Evolutionary conservation across 495 filamentous ascomycete species (phyloP).

Genomic region (Daldinia decipiens): DNA sequence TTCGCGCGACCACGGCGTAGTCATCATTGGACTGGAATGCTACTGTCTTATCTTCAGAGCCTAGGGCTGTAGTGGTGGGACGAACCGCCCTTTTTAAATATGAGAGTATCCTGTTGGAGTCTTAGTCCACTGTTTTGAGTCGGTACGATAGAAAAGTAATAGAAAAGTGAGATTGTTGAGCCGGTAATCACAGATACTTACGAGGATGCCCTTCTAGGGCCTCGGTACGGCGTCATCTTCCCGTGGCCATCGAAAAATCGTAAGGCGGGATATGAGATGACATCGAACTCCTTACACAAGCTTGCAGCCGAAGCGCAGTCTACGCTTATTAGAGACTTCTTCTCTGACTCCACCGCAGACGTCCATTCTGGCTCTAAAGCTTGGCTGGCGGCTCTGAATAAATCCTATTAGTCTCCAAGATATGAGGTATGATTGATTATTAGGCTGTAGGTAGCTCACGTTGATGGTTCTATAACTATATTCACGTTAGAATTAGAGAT

Average conservation of each 20-base stretch:
- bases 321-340: constrained; percentile 50
- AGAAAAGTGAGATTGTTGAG: not conserved
- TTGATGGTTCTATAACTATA: constrained; percentile 46
- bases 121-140: constrained; percentile 9
- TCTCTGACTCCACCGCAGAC: constrained; percentile 41
- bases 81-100: constrained; percentile 54
- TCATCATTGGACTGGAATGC: constrained; percentile 54
- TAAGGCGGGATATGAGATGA: constrained; percentile 61
- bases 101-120: constrained; percentile 48
- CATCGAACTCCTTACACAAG: constrained; percentile 52
- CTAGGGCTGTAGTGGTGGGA: constrained; percentile 49
- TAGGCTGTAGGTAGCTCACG: constrained; percentile 31
- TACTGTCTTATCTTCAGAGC: constrained; percentile 38
- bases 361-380: constrained; percentile 55
- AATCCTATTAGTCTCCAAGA: constrained; percentile 3
- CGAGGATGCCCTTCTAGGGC: constrained; percentile 52
- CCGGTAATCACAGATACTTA: constrained; percentile 35
- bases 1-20: constrained; percentile 55
- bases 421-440: not conserved
- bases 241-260: constrained; percentile 54
- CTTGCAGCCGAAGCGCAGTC: constrained; percentile 54
- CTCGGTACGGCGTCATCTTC: constrained; percentile 51
- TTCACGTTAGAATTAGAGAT: not conserved
- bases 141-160: not conserved
- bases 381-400: constrained; percentile 50